phyloP scores from a whole-genome alignment of 805 yeast species.

The Groenewaldozyma salmanticensis region DNA sequence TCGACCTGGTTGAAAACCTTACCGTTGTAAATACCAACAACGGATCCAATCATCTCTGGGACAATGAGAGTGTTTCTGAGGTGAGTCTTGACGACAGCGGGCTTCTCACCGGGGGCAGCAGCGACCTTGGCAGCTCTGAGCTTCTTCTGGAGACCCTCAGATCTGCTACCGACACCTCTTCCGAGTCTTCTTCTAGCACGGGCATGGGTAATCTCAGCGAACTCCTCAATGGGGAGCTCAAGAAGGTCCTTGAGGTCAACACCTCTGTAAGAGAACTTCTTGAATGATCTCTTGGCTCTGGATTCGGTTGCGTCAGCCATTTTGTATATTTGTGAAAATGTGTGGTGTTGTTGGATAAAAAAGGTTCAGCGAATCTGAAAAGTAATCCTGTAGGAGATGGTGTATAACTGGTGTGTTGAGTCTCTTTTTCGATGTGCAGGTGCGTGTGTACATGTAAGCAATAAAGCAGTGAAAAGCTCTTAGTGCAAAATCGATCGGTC shows the following conservation, averaged over 20 bases:
- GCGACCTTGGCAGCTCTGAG: constrained; percentile 95
- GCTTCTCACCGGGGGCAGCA: constrained; percentile 76
- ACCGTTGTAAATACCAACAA: constrained; percentile 99
- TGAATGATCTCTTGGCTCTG: constrained; percentile 76
- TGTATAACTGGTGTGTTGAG: constrained; percentile 1
- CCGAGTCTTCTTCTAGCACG: constrained; percentile 99
- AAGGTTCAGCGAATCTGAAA: constrained; percentile 1
- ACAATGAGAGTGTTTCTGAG: constrained; percentile 97
- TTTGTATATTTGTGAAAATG: constrained; percentile 7
- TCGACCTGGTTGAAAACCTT: constrained; percentile 98
- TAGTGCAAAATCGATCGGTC: no score
- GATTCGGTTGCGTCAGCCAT: constrained; percentile 18
- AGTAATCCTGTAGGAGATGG: not conserved
- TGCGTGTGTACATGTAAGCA: no score
- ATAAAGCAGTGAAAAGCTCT: no score
- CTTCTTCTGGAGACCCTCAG: constrained; percentile 93
- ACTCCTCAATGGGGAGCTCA: constrained; percentile 92
- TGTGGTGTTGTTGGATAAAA: constrained; percentile 2
- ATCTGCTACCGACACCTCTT: constrained; percentile 92
- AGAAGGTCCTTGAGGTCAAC: constrained; percentile 91
- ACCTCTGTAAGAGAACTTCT: constrained; percentile 98
- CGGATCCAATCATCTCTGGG: constrained; percentile 99
- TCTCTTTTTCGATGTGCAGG: no score
- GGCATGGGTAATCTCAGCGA: constrained; percentile 92
- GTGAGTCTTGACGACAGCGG: constrained; percentile 96